A percentile compares a stretch with the other conserved stretches of the same genome.
These are phyloP conservation scores for Coleophoma eucalyptorum DNA, from an alignment of 2,329 filamentous ascomycete species.

Conservation along the genomic window DNA sequence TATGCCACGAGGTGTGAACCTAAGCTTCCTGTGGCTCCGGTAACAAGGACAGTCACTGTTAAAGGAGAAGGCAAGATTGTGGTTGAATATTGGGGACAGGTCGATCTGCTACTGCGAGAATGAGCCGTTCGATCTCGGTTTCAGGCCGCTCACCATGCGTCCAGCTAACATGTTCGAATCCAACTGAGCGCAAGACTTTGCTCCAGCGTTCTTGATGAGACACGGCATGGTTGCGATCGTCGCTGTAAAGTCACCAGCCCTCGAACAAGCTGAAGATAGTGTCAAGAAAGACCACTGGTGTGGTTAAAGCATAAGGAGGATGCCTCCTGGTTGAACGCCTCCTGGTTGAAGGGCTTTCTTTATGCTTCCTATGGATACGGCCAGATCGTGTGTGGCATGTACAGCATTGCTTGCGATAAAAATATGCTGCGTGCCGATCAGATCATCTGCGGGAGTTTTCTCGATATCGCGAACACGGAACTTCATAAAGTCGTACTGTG, in stretches of 20 bases:
- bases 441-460: slow-evolving; percentile 5
- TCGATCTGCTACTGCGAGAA: slow-evolving; percentile 2
- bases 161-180: slow-evolving; percentile 9
- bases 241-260: slow-evolving; percentile 24
- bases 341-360: slow-evolving; percentile 8
- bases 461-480: slow-evolving; percentile 15
- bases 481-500: slow-evolving; percentile 17
- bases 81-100: too few species aligned
- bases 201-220: slow-evolving; percentile 9
- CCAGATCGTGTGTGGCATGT: slow-evolving; percentile 17
- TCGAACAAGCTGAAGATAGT: slow-evolving; percentile 22
- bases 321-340: slow-evolving; percentile 13
- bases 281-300: slow-evolving; percentile 17
- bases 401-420: slow-evolving; percentile 19
- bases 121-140: slow-evolving; percentile 2
- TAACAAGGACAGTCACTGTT: too few species aligned
- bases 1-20: too few species aligned
- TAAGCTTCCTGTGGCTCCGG: too few species aligned
- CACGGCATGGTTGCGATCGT: slow-evolving; percentile 19
- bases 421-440: slow-evolving; percentile 13
- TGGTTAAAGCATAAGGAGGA: slow-evolving; percentile 21
- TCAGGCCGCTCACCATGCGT: slow-evolving; percentile 14
- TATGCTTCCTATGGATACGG: slow-evolving; percentile 6
- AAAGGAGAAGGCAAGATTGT: too few species aligned
- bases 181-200: slow-evolving; percentile 3